Percentiles rank a stretch among this genome's conserved stretches.
These are phyloP conservation scores for Pleurotus cornucopiae DNA, from an alignment of 768 basidiomycete genomes.

Conservation along the genomic window DNA sequence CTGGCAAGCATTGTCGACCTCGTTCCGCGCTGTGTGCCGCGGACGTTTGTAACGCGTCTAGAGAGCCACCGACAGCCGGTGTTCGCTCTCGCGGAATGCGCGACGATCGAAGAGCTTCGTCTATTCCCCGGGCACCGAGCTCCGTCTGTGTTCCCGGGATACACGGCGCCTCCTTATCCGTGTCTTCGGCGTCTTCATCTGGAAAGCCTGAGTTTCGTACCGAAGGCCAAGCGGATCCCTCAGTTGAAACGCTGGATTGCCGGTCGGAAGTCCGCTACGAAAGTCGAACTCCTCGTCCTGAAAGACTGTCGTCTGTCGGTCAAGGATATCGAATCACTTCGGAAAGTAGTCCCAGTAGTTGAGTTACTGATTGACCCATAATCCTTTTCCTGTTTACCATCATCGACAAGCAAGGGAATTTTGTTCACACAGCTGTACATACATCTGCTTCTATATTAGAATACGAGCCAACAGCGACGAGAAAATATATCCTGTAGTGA, in stretches of 20 bases:
- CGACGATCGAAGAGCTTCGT: neutral
- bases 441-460: conserved; percentile 2
- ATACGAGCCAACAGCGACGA: neutral
- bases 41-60: neutral
- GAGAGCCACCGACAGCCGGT: neutral
- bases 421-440: neutral
- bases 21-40: neutral
- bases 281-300: neutral
- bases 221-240: neutral
- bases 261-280: neutral
- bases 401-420: no score
- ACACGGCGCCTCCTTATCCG: neutral
- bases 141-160: neutral
- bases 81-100: neutral
- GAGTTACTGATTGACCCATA: no score
- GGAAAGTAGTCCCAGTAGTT: neutral
- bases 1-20: neutral
- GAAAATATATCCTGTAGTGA: conserved; percentile 4
- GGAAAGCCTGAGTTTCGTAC: neutral
- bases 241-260: neutral
- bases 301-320: neutral
- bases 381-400: no score
- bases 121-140: neutral
- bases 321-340: neutral
- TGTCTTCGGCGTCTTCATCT: neutral